A percentile compares a stretch with the other conserved stretches of the same genome.
These are phyloP conservation scores for Pseudogymnoascus sp. DNA, from an alignment of 2,329 filamentous ascomycete genomes.

Conservation along the genomic window DNA sequence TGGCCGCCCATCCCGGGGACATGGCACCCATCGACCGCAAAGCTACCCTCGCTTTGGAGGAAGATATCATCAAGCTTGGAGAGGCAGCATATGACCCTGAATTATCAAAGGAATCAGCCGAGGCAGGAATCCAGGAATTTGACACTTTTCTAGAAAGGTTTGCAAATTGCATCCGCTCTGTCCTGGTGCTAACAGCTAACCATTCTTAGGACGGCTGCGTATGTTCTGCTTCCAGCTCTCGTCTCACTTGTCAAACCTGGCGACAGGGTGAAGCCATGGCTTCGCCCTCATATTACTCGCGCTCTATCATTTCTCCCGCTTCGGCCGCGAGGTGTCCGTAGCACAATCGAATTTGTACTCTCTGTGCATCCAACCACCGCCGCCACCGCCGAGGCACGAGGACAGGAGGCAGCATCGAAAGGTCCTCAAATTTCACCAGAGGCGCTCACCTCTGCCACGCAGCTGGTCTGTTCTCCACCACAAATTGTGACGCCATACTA, in stretches of 20 bases:
- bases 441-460: conserved; percentile 54
- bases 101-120: background rate
- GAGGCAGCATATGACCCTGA: background rate
- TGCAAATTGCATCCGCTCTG: background rate
- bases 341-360: conserved; percentile 63
- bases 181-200: background rate
- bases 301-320: conserved; percentile 54
- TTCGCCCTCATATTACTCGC: conserved; percentile 48
- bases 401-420: conserved; percentile 28
- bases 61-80: conserved; percentile 5
- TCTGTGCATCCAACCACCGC: conserved; percentile 48
- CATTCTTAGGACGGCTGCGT: conserved; percentile 34
- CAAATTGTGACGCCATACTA: conserved; percentile 36
- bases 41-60: background rate
- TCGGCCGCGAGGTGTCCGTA: conserved; percentile 53
- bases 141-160: background rate
- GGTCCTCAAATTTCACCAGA: conserved; percentile 60
- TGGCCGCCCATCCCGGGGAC: background rate
- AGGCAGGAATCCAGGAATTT: background rate
- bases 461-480: conserved; percentile 53
- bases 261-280: conserved; percentile 46
- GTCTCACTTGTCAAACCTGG: conserved; percentile 55
- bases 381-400: background rate
- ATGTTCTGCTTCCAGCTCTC: conserved; percentile 50
- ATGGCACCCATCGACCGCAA: conserved; percentile 7